Base-by-base conservation (phyloP, 495 filamentous ascomycete species). In the Hypoxylon perforatum region DNA sequence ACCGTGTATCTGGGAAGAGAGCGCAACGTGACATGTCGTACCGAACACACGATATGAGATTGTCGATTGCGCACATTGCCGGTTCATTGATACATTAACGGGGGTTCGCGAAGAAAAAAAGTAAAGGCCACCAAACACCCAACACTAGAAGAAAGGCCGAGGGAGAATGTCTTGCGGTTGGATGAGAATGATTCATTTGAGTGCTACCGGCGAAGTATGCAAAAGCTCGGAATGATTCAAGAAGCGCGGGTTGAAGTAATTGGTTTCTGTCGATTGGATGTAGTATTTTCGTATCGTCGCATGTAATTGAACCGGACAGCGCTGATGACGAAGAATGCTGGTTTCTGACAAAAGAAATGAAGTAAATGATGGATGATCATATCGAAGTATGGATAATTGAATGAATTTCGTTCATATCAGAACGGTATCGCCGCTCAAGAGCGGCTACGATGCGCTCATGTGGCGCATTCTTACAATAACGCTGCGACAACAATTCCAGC, bases 401-500 rank as follows among this genome's bases (percentile, higher is more conserved):
- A 69, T 64, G 57, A 61, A 68, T 65, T 63, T 50, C 22, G 42
- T 35, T 33, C 15, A 28, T 15, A 19, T 30, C 61, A 25, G 49
- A 18, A 58, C 36, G 38, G 21, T 58, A 12, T 12, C 39, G 48
- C 44, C 63, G 28, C 50, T 58, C 18, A 46, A 50, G n/a, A n/a
- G 57, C 50, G 57, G 19, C 42, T 53, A 53, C 41, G 56, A 54
- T 52, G 64, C 53, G 46, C 67, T 47, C 3, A n/a, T 3, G 21
- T 15, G 22, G 46, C 30, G 56, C 49, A 49, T 18, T 22, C 41
- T 74, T 81, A 85, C 44, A 85, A 69, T 52, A 86, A 61, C 15
- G 76, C 80, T 1, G 77, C 81, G 48, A 78, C 73, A n/a, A 80
- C 67, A 53, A 80, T 72, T 39, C 82, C 81, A 19, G 77, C 76